Percentiles rank a stretch among this genome's conserved stretches.
Evolutionary conservation across 257 asterid species (phyloP).

Genomic region (Przewalskia tangutica): DNA sequence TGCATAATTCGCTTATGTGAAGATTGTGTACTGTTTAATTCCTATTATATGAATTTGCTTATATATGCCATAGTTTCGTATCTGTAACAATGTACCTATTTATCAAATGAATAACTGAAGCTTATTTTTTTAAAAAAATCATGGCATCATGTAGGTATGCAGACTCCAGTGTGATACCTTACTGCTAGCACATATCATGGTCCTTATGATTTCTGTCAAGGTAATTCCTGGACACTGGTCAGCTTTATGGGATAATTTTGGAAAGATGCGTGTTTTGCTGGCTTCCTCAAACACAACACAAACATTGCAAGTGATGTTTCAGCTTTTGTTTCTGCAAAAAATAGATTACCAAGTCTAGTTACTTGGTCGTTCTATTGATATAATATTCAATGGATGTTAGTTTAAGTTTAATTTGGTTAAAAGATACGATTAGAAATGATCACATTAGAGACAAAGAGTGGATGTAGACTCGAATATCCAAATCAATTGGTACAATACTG

Average conservation of each 20-base stretch:
- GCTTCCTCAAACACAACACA: background rate
- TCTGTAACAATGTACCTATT: background rate
- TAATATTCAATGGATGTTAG: background rate
- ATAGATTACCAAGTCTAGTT: background rate
- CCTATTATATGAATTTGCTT: background rate
- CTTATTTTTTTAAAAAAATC: background rate
- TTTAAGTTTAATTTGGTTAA: background rate
- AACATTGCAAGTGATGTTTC: background rate
- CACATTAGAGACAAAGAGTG: background rate
- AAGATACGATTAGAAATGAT: background rate
- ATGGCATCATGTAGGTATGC: conserved; percentile 37
- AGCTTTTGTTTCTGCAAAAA: background rate
- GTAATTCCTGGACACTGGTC: conserved; percentile 20
- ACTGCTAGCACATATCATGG: conserved; percentile 58
- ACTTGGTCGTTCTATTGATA: background rate
- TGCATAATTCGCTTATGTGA: background rate
- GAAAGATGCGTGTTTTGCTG: background rate
- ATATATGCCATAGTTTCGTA: background rate
- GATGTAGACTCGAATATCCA: background rate
- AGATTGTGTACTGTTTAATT: background rate
- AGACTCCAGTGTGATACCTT: conserved; percentile 23
- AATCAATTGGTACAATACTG: background rate
- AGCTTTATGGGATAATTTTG: background rate
- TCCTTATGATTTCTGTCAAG: conserved; percentile 80
- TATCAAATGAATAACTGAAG: background rate